These are phyloP conservation scores for Amborella trichopoda DNA, from an alignment of 164 flowering plant species.

Conservation along the genomic window DNA sequence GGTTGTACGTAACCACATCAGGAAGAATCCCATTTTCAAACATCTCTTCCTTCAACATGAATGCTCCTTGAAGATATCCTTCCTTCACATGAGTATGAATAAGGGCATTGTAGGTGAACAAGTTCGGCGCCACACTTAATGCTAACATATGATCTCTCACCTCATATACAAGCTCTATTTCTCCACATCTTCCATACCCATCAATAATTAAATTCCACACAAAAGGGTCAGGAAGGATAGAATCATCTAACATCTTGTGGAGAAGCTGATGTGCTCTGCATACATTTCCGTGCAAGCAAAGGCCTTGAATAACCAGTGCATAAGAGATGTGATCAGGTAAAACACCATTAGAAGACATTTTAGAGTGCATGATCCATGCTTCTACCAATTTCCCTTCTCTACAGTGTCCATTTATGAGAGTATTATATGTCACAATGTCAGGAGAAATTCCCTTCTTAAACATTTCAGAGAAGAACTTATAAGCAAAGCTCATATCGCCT, in stretches of 20 bases:
- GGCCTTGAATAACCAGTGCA: conserved; percentile 44
- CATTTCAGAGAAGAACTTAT: conserved; percentile 35
- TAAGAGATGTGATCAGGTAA: conserved; percentile 58
- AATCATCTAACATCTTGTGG: conserved; percentile 33
- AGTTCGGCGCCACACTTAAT: conserved; percentile 43
- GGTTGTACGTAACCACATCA: conserved; percentile 61
- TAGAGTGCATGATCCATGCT: conserved; percentile 31
- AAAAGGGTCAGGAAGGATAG: conserved; percentile 34
- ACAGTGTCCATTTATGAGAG: conserved; percentile 44
- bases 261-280: conserved; percentile 34
- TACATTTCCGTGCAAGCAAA: conserved; percentile 39
- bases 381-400: conserved; percentile 41
- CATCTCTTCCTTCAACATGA: conserved; percentile 41
- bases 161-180: conserved; percentile 26
- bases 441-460: conserved; percentile 46
- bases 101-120: conserved; percentile 57
- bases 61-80: conserved; percentile 35
- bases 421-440: conserved; percentile 55
- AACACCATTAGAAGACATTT: conserved; percentile 44
- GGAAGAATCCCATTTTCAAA: conserved; percentile 28
- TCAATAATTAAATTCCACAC: conserved; percentile 65
- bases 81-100: conserved; percentile 33
- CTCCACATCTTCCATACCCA: conserved; percentile 45
- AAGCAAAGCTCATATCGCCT: conserved; percentile 23
- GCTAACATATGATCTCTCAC: conserved; percentile 41